Evolutionary conservation across 208 protist species (phyloP), one percentile per base, ranked within the genome.

Genomic region (Leishmania amazonensis): DNA sequence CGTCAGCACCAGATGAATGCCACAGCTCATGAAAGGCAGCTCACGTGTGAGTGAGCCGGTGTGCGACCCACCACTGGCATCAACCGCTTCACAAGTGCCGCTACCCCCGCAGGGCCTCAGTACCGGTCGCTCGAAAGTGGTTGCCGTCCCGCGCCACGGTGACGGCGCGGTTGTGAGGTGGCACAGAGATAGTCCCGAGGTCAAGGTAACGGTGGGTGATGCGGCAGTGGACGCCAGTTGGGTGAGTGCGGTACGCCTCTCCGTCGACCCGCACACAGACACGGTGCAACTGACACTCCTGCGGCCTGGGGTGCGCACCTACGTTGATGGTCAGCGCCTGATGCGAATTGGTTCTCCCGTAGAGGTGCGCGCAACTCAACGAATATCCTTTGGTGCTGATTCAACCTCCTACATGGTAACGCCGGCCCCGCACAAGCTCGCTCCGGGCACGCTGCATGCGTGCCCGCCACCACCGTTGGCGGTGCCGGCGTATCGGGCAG

Each of bases 281-380:
- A 68, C 72, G 64, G 77, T 81, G 76, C 82, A 79, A 45, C 42
- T 85, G 62, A 85, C 72, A 53, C 3, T 81, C 40, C 42, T 81
- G 40, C 21, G 38, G 21, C 40, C 49, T 1, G 31, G 53, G 17
- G 62, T 79, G 15, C 71, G 76, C 53, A 67, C 65, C 17, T 85
- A 81, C 77, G 64, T 85, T 60, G 82, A 85, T 64, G 78, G 82
- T 1, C 82, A 81, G 72, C 76, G 77, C 15, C 31, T 85, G 28
- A 1, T 64, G 42, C 82, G 82, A 5, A 31, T 78, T 17, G 40
- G 62, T 17, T 81, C 76, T n/a, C 82, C 82, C 0, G 77, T 85
- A 40, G 11, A 74, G 62, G 58, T 85, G 60, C 75, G 24, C 0
- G 53, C 71, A 4, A 53, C 24, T 1, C 82, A 81, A 51, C 19